Conservation (phyloP, 2,329 filamentous ascomycete species). For the Penicillium italicum region DNA sequence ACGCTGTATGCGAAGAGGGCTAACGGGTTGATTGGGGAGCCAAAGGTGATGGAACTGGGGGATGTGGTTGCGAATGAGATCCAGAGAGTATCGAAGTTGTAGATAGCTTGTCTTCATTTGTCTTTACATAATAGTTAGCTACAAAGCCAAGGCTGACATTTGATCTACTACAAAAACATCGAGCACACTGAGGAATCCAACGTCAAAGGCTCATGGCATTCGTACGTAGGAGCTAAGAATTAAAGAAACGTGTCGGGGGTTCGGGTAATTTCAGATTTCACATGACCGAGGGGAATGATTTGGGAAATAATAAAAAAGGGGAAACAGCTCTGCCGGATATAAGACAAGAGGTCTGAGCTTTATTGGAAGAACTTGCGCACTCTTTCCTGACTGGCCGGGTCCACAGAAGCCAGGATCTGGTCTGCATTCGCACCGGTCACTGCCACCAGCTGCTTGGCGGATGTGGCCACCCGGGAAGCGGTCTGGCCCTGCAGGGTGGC, state of each 20-base stretch:
- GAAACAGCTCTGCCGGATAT: conserved; percentile 17
- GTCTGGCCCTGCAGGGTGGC: conserved; percentile 85
- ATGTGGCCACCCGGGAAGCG: conserved; percentile 68
- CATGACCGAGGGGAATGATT: conserved; percentile 23
- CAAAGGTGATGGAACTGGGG: conserved; percentile 53
- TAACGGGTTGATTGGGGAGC: conserved; percentile 57
- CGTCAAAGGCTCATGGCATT: conserved; percentile 11
- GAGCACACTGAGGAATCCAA: not conserved
- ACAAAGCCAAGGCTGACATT: not conserved
- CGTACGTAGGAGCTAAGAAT: conserved; percentile 10
- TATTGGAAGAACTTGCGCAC: conserved; percentile 77
- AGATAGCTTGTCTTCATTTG: not conserved
- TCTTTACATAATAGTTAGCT: not conserved
- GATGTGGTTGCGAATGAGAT: conserved; percentile 41
- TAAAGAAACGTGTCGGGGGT: conserved; percentile 19
- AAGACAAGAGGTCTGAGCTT: conserved; percentile 17
- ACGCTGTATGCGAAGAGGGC: conserved; percentile 68
- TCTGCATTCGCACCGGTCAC: conserved; percentile 71
- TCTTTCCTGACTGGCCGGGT: conserved; percentile 73
- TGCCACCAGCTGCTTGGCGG: conserved; percentile 73
- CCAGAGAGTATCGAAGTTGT: conserved; percentile 9
- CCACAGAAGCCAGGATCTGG: conserved; percentile 70
- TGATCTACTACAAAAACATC: not conserved
- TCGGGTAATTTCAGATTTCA: conserved; percentile 26
- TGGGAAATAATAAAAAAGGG: conserved; percentile 14